A percentile compares a stretch with the other conserved stretches of the same genome.
Evolutionary conservation across 441 rosid genomes (phyloP).

Genomic region (Adansonia grandidieri): DNA sequence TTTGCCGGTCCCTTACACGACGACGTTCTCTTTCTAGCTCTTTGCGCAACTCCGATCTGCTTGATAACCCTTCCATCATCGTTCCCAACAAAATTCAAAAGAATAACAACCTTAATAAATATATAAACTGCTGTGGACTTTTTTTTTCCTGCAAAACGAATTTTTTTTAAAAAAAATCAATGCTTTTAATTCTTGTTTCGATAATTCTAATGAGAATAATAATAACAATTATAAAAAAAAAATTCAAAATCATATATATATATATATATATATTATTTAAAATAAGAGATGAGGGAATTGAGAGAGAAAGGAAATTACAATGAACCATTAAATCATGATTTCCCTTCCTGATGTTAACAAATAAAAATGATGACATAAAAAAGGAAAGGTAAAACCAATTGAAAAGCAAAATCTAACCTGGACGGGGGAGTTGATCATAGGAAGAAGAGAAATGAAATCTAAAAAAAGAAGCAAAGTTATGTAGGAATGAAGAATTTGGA

Average conservation of each 20-base stretch:
- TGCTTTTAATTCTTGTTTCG: neutral
- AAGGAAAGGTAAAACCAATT: neutral
- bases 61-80: slow-evolving; percentile 45
- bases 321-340: neutral
- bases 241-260: neutral
- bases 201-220: neutral
- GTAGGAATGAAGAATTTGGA: neutral
- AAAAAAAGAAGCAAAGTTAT: neutral
- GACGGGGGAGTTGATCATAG: neutral
- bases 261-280: neutral
- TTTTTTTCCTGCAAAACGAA: neutral
- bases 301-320: neutral
- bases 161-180: neutral
- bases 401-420: slow-evolving; percentile 17
- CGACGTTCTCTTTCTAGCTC: slow-evolving; percentile 87
- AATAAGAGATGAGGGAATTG: neutral
- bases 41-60: slow-evolving; percentile 53
- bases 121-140: neutral
- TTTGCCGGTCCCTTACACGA: slow-evolving; percentile 77
- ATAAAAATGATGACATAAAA: neutral
- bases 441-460: neutral
- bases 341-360: slow-evolving; percentile 7
- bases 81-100: slow-evolving; percentile 26
- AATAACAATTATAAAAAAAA: too few species aligned
- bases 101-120: slow-evolving; percentile 14